Evolutionary conservation across 257 asterid species (phyloP), one percentile per base, ranked within the genome.

Genomic region (Gynochthodes officinalis): DNA sequence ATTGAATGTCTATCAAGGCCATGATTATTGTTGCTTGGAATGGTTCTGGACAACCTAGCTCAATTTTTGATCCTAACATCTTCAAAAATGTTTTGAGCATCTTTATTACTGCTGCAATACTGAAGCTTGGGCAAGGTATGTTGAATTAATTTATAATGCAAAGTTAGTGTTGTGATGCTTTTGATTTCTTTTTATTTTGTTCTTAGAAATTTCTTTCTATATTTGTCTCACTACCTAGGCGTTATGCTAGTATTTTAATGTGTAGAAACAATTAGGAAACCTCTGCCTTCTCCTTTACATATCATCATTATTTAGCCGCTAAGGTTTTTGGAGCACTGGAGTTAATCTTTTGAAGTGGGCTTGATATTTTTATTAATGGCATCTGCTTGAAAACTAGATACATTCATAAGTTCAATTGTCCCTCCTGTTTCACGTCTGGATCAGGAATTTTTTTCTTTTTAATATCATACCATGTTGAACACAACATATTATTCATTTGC

Each of bases 1-100:
- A 58, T 69, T 76, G 63, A 49, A 78, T 73, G 64, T 80, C 37
- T 75, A 10, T 81, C 75, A 76, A 94, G 99, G 99, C 92, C 75
- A 95, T 95, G 99, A 89, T 95, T 75, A 95, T 95, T 67, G 78
- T 95, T 84, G 98, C 99, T 81, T 95, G 99, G 98, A 88, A 92
- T 77, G 97, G 93, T 60, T 55, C 89, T 33, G 95, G 97, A 42
- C 82, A 86, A 66, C 90, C 88, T 74, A 89, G 88, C 76, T 64
- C 86, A 32, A 79, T 86, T 40, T 95, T 92, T 73, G 84, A 82
- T 67, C 53, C 87, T 71, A 58, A 77, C 50, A 95, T 84, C 75
- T 90, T 95, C 88, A 90, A 88, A 86, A 89, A 90, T 90, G 99
- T 90, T 65, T 82, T 92, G 73, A 95, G 99, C 82, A 75, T 95